Percentiles rank a stretch among this genome's conserved stretches.
Evolutionary conservation across 176 grass and related monocot genomes (phyloP).

Genomic region (Avena insularis): DNA sequence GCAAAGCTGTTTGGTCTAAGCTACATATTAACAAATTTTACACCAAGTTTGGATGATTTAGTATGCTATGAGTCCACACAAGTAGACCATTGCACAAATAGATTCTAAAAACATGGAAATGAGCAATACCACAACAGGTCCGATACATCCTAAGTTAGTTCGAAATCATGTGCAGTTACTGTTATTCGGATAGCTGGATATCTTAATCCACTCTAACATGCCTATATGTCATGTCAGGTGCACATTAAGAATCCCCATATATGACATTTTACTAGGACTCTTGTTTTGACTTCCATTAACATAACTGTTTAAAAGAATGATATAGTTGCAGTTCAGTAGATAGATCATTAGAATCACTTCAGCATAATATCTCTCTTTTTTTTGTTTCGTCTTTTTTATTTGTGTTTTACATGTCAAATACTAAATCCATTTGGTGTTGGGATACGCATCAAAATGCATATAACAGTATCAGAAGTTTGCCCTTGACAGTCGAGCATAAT

Average conservation of each 20-base stretch:
- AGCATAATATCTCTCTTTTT: background rate
- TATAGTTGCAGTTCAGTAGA: background rate
- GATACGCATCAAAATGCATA: slow-evolving; percentile 3
- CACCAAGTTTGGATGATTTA: background rate
- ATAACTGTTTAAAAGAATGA: slow-evolving; percentile 3
- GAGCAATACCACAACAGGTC: background rate
- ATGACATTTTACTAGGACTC: background rate
- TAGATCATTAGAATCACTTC: background rate
- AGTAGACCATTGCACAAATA: background rate
- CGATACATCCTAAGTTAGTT: slow-evolving; percentile 14
- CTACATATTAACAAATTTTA: background rate
- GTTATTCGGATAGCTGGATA: slow-evolving; percentile 12
- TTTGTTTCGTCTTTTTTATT: background rate
- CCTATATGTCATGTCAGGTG: background rate
- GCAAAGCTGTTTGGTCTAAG: background rate
- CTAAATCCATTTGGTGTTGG: background rate
- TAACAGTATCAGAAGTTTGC: background rate
- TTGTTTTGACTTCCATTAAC: slow-evolving; percentile 30
- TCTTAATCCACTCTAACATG: slow-evolving; percentile 20
- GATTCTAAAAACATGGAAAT: background rate
- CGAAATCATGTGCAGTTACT: background rate
- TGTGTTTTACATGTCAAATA: background rate
- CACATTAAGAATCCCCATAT: slow-evolving; percentile 22
- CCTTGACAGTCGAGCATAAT: slow-evolving; percentile 18
- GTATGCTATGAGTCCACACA: background rate